Percentiles rank a stretch among this genome's conserved stretches.
These are phyloP conservation scores for Chimonanthus salicifolius DNA, from an alignment of 164 flowering plant genomes.

Conservation along the genomic window DNA sequence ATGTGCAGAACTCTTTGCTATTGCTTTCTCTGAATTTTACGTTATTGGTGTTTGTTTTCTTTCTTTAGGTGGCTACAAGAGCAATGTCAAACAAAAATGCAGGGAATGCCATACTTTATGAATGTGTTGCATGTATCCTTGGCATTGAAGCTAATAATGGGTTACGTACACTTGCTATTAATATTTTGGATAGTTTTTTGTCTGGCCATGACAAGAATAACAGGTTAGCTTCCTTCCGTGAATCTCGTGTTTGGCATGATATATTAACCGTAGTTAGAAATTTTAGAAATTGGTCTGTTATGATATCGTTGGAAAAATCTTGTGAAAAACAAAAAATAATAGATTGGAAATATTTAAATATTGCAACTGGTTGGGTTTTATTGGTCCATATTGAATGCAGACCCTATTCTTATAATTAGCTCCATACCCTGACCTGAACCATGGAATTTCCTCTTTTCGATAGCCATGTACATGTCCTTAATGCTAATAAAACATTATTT, in stretches of 20 bases:
- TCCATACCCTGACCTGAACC: too few relatives aligned
- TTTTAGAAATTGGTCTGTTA: not conserved
- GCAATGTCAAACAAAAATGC: constrained; percentile 97
- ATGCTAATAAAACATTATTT: too few relatives aligned
- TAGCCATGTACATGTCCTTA: too few relatives aligned
- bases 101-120: constrained; percentile 97
- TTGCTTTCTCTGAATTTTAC: not conserved
- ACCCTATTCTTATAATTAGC: too few relatives aligned
- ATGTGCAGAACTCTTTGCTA: too few relatives aligned
- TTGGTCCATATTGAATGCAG: too few relatives aligned
- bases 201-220: constrained; percentile 98
- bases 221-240: constrained; percentile 43
- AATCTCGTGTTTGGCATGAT: not conserved
- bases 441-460: too few relatives aligned
- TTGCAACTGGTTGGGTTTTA: too few relatives aligned
- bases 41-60: not conserved
- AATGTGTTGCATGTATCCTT: constrained; percentile 96
- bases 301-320: not conserved
- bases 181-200: constrained; percentile 95
- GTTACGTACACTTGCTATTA: constrained; percentile 93
- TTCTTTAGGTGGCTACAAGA: constrained; percentile 81
- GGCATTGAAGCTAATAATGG: constrained; percentile 96
- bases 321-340: too few relatives aligned
- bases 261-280: not conserved
- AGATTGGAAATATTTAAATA: too few relatives aligned